Evolutionary conservation across 768 basidiomycete genomes (phyloP).

Genomic region (Omphalotus guepiniiformis): DNA sequence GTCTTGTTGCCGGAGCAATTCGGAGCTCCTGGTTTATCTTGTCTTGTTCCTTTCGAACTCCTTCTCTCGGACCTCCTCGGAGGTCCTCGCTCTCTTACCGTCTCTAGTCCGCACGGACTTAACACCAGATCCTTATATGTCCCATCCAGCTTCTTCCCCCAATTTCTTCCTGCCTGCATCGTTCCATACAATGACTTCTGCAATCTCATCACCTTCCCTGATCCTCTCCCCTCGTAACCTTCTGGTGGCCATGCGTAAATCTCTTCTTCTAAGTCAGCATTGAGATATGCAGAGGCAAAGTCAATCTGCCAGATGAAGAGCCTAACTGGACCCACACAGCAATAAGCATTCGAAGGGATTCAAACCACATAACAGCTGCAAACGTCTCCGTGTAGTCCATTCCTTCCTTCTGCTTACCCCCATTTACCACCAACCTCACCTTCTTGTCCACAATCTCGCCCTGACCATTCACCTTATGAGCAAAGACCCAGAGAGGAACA

Average conservation of each 20-base stretch:
- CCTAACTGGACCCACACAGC: slow-evolving; percentile 8
- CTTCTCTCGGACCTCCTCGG: no score
- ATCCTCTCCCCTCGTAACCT: slow-evolving; percentile 16
- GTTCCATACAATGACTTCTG: slow-evolving; percentile 1
- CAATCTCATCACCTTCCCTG: slow-evolving; percentile 6
- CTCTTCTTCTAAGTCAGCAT: slow-evolving; percentile 5
- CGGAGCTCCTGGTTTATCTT: no score
- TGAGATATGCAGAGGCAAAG: slow-evolving; percentile 3
- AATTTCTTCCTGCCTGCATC: slow-evolving; percentile 5
- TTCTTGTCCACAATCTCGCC: slow-evolving; percentile 22
- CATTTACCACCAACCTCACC: slow-evolving; percentile 24
- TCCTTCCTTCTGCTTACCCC: slow-evolving; percentile 28
- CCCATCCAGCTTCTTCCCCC: not conserved
- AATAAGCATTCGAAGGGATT: slow-evolving; percentile 16
- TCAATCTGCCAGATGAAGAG: slow-evolving; percentile 7
- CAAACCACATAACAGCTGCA: slow-evolving; percentile 16
- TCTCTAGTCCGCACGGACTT: slow-evolving; percentile 6
- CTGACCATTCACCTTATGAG: not conserved
- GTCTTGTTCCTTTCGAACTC: no score
- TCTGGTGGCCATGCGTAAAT: slow-evolving; percentile 20
- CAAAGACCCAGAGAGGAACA: not conserved
- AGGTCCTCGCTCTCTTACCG: no score
- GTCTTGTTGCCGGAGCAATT: no score
- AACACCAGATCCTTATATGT: slow-evolving; percentile 1
- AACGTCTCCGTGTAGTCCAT: slow-evolving; percentile 29